phyloP scores from a whole-genome alignment of 495 filamentous ascomycete species.

The Bryoglossum gracile region DNA sequence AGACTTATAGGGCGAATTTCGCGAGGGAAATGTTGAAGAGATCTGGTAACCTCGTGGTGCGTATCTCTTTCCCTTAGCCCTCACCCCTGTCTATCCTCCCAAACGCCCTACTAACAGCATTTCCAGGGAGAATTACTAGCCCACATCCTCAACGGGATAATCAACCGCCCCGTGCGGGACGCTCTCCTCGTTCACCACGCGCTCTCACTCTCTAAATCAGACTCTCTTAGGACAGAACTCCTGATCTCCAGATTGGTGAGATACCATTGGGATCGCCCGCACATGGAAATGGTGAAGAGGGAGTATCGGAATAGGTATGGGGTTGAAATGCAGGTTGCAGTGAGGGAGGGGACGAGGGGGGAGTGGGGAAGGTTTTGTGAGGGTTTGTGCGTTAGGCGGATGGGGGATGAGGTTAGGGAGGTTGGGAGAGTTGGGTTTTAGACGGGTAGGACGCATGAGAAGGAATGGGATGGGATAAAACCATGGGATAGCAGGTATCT shows the following conservation, averaged over 20 bases:
- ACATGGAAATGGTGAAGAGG: slow-evolving; percentile 62
- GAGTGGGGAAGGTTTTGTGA: slow-evolving; percentile 47
- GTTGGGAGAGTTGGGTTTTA: slow-evolving; percentile 19
- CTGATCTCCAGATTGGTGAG: slow-evolving; percentile 74
- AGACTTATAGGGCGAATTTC: slow-evolving; percentile 66
- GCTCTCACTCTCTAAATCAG: slow-evolving; percentile 48
- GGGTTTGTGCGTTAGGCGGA: slow-evolving; percentile 43
- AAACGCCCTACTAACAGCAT: background rate
- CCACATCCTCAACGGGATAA: slow-evolving; percentile 92
- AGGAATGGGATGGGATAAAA: too few species aligned
- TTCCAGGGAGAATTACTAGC: slow-evolving; percentile 87
- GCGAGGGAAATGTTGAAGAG: slow-evolving; percentile 80
- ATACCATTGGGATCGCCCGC: slow-evolving; percentile 75
- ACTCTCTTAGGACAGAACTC: slow-evolving; percentile 68
- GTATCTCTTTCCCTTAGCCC: slow-evolving; percentile 24
- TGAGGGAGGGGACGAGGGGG: slow-evolving; percentile 41
- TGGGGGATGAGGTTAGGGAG: slow-evolving; percentile 44
- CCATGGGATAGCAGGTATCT: too few species aligned
- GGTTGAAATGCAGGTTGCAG: slow-evolving; percentile 58
- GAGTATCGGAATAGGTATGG: slow-evolving; percentile 67
- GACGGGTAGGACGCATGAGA: too few species aligned
- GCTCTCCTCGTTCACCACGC: slow-evolving; percentile 93
- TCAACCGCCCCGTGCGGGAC: slow-evolving; percentile 92
- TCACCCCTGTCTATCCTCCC: slow-evolving; percentile 3
- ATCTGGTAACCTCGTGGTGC: slow-evolving; percentile 83